phyloP scores from a whole-genome alignment of 2,329 filamentous ascomycete genomes.

The Mollisia scopiformis region DNA sequence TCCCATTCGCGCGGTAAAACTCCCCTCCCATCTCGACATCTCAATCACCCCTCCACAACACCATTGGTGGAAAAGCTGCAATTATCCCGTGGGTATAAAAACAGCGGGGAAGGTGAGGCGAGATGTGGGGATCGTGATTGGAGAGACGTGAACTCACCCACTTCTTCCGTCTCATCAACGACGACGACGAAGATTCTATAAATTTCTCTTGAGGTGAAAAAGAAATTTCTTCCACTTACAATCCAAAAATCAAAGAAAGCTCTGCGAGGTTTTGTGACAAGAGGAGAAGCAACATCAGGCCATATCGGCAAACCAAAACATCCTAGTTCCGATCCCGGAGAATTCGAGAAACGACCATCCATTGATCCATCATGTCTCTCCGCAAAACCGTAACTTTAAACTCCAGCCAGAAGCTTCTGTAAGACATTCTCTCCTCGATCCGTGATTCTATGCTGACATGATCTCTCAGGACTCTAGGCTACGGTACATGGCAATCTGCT shows the following conservation, averaged over 20 bases:
- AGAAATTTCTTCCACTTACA: too few species aligned
- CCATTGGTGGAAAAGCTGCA: neutral
- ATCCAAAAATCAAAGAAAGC: too few species aligned
- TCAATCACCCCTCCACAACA: neutral
- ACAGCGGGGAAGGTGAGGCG: neutral
- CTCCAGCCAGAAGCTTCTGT: neutral
- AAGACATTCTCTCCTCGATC: neutral
- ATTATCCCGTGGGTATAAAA: neutral
- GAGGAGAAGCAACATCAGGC: neutral
- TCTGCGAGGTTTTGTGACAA: neutral
- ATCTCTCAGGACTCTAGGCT: neutral
- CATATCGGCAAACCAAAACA: neutral
- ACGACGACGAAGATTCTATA: neutral
- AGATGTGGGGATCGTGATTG: neutral
- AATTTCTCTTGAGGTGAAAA: neutral
- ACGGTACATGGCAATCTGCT: neutral
- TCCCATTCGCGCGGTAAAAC: constrained; percentile 1
- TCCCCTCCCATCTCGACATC: neutral
- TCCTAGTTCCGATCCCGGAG: neutral
- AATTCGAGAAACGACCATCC: neutral
- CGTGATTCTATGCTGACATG: neutral
- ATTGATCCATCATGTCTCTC: neutral
- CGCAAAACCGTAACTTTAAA: neutral
- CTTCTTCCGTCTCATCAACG: neutral
- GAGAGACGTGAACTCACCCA: neutral